These are phyloP conservation scores for Trichoderma sp. DNA, from an alignment of 2,329 filamentous ascomycete species.

Conservation along the genomic window DNA sequence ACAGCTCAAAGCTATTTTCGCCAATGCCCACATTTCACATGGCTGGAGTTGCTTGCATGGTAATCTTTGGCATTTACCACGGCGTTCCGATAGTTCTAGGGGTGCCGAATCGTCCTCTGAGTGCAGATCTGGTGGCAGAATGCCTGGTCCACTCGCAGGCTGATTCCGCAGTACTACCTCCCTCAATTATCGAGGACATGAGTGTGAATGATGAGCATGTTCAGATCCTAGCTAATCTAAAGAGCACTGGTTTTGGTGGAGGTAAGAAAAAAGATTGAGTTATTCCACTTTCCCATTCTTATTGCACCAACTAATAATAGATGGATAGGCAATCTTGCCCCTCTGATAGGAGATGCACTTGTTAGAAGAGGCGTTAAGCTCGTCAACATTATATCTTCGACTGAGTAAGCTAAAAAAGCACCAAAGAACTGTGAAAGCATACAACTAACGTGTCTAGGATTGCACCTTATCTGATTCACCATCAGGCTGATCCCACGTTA, in stretches of 20 bases:
- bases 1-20: slow-evolving; percentile 11
- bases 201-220: slow-evolving; percentile 34
- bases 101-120: slow-evolving; percentile 36
- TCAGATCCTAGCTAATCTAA: slow-evolving; percentile 33
- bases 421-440: background rate
- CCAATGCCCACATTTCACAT: slow-evolving; percentile 42
- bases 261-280: slow-evolving; percentile 28
- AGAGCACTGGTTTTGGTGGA: slow-evolving; percentile 37
- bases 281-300: background rate
- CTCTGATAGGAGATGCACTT: slow-evolving; percentile 39
- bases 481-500: slow-evolving; percentile 33
- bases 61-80: slow-evolving; percentile 33
- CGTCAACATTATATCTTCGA: slow-evolving; percentile 41
- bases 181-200: slow-evolving; percentile 45
- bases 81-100: slow-evolving; percentile 28
- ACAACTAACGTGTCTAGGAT: slow-evolving; percentile 29
- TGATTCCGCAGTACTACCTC: slow-evolving; percentile 35
- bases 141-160: slow-evolving; percentile 30
- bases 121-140: slow-evolving; percentile 34
- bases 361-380: slow-evolving; percentile 36
- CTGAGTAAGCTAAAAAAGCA: slow-evolving; percentile 37
- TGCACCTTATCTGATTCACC: slow-evolving; percentile 35
- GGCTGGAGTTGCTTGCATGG: slow-evolving; percentile 31
- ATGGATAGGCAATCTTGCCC: slow-evolving; percentile 36
- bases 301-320: background rate